A percentile compares a stretch with the other conserved stretches of the same genome.
Conservation (phyloP, 768 basidiomycete genomes). For the Boletales sp. region DNA sequence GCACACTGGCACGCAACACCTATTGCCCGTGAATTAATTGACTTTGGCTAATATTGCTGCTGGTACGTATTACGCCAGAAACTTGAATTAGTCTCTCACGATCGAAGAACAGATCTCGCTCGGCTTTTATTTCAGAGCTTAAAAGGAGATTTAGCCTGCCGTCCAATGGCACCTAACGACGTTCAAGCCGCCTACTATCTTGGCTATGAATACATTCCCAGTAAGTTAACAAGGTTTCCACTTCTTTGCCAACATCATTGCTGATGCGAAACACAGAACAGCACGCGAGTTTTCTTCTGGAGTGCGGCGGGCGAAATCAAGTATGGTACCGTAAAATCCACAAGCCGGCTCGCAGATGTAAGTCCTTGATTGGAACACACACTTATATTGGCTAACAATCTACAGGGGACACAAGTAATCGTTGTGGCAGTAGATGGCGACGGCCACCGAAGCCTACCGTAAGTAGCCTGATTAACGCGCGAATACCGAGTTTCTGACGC, state of each 20-base stretch:
- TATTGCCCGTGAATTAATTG: conserved; percentile 31
- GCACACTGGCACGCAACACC: conserved; percentile 20
- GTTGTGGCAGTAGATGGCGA: conserved; percentile 47
- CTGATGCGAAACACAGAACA: conserved; percentile 42
- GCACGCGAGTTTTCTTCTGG: conserved; percentile 71
- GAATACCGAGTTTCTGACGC: conserved; percentile 2
- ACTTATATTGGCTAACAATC: conserved; percentile 6
- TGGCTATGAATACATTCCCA: conserved; percentile 72
- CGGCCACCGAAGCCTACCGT: conserved; percentile 54
- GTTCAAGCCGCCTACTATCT: conserved; percentile 44
- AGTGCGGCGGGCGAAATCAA: conserved; percentile 48
- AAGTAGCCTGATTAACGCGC: conserved; percentile 24
- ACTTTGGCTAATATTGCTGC: conserved; percentile 24
- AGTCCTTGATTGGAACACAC: conserved; percentile 16
- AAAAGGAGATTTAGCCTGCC: conserved; percentile 18
- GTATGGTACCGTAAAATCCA: conserved; percentile 57
- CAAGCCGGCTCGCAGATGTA: conserved; percentile 56
- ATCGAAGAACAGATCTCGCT: conserved; percentile 14
- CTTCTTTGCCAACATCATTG: not conserved
- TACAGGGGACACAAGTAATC: conserved; percentile 61
- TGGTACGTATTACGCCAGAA: conserved; percentile 23
- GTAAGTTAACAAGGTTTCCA: conserved; percentile 46
- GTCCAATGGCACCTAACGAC: conserved; percentile 18
- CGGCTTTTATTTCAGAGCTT: conserved; percentile 12
- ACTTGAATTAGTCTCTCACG: conserved; percentile 19